A percentile compares a stretch with the other conserved stretches of the same genome.
Conservation (phyloP, 1,284 basidiomycete species). For the Ceratobasidium sp. region DNA sequence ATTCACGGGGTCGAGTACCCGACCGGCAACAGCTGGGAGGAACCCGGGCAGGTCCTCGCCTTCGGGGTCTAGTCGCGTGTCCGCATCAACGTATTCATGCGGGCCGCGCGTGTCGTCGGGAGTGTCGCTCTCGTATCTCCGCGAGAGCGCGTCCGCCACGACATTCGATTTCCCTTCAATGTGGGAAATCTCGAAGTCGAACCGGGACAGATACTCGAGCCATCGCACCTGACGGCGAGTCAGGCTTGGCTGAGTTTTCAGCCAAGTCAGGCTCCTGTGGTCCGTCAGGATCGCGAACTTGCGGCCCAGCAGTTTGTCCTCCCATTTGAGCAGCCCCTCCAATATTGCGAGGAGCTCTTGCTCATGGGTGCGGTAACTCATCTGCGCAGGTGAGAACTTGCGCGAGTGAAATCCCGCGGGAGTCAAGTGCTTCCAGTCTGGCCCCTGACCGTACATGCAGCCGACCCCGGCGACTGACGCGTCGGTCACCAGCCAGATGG, state of each 20-base stretch:
- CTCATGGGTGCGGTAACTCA: conserved; percentile 61
- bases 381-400: conserved; percentile 58
- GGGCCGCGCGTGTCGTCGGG: conserved; percentile 50
- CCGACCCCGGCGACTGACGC: conserved; percentile 59
- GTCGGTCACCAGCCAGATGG: conserved; percentile 42
- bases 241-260: conserved; percentile 56
- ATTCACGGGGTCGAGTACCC: too few species aligned
- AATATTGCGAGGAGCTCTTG: conserved; percentile 57
- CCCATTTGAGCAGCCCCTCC: conserved; percentile 59
- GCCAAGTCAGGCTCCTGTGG: conserved; percentile 59
- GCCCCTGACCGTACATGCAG: conserved; percentile 57
- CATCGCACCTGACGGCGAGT: conserved; percentile 56
- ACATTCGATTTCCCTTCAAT: conserved; percentile 54
- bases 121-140: conserved; percentile 56
- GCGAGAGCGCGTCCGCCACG: conserved; percentile 42
- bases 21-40: too few species aligned
- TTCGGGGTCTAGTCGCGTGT: conserved; percentile 53
- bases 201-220: conserved; percentile 57
- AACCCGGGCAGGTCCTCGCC: conserved; percentile 53
- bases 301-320: conserved; percentile 58
- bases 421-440: background rate
- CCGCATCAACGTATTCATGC: conserved; percentile 54
- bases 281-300: conserved; percentile 59
- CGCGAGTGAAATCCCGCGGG: conserved; percentile 58
- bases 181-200: conserved; percentile 57